Conservation (phyloP, 352 stramenopile species). For the Pythium chondricola region DNA sequence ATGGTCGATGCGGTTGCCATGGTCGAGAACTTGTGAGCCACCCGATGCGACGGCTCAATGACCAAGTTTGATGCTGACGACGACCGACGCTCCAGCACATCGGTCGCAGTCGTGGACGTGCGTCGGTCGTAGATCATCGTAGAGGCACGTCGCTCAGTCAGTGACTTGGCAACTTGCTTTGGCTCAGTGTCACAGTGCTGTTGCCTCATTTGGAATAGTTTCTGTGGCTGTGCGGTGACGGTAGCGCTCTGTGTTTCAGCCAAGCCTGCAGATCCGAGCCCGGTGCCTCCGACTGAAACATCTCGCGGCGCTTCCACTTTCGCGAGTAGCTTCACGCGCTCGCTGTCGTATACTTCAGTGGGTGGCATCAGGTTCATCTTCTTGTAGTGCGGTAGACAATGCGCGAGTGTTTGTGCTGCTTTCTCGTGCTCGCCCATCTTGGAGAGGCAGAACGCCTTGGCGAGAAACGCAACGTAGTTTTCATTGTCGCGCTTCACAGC, state of each 20-base stretch:
- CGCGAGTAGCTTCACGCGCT: conserved; percentile 16
- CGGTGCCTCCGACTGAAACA: background rate
- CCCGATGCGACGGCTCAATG: too few species aligned
- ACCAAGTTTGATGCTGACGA: background rate
- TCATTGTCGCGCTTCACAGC: conserved; percentile 34
- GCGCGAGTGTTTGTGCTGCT: conserved; percentile 22
- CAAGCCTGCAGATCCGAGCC: background rate
- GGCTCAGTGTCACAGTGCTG: background rate
- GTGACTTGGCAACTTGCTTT: too few species aligned
- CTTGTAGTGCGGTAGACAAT: conserved; percentile 31
- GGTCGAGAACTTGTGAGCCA: conserved; percentile 3
- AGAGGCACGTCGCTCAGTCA: too few species aligned
- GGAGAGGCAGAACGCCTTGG: conserved; percentile 31
- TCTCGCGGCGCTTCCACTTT: conserved; percentile 8
- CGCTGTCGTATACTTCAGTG: conserved; percentile 21
- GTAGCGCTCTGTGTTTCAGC: background rate
- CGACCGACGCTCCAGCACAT: background rate
- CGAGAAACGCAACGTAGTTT: conserved; percentile 35
- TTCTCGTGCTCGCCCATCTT: conserved; percentile 11
- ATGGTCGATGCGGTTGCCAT: background rate
- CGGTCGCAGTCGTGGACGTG: background rate
- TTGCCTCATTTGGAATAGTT: background rate
- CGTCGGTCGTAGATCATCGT: too few species aligned
- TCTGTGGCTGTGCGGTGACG: background rate
- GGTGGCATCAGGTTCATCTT: conserved; percentile 21